phyloP scores from a whole-genome alignment of 257 asterid species.

The Buddleja alternifolia region DNA sequence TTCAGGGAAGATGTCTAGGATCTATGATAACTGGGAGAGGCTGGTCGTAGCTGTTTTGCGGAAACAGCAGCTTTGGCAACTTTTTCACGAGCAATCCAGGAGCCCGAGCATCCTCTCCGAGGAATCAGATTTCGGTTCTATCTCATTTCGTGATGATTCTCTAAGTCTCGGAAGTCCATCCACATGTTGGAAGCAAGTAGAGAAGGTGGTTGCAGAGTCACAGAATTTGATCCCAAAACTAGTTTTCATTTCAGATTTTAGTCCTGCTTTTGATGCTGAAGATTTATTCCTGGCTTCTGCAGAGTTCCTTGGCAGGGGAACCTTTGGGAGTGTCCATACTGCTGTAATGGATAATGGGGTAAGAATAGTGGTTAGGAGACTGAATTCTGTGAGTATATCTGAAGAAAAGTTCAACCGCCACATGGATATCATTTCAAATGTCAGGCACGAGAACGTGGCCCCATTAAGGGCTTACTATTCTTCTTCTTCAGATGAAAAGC shows the following conservation, averaged over 20 bases:
- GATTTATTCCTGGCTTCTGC: conserved; percentile 1
- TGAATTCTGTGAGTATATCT: background rate
- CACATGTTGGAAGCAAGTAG: no score
- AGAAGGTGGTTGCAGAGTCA: no score
- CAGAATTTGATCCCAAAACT: background rate
- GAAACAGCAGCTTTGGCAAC: no score
- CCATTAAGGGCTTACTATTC: no score
- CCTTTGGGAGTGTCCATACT: conserved; percentile 1
- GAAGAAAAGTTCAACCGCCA: conserved; percentile 1
- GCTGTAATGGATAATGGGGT: background rate
- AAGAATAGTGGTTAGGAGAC: conserved; percentile 26
- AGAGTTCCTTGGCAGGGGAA: conserved; percentile 22
- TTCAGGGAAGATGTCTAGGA: background rate
- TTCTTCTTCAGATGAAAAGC: no score
- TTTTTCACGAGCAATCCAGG: no score
- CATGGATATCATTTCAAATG: conserved; percentile 10
- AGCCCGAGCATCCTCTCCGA: no score
- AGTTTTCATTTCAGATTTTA: conserved; percentile 2
- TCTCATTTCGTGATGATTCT: no score
- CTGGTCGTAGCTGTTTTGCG: no score
- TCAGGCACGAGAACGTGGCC: no score
- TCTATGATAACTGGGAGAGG: no score
- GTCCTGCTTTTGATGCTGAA: background rate
- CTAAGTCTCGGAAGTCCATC: background rate
- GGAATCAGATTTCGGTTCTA: no score